Evolutionary conservation across 1,284 basidiomycete species (phyloP), one percentile per base, ranked within the genome.

Genomic region (Malassezia furfur): DNA sequence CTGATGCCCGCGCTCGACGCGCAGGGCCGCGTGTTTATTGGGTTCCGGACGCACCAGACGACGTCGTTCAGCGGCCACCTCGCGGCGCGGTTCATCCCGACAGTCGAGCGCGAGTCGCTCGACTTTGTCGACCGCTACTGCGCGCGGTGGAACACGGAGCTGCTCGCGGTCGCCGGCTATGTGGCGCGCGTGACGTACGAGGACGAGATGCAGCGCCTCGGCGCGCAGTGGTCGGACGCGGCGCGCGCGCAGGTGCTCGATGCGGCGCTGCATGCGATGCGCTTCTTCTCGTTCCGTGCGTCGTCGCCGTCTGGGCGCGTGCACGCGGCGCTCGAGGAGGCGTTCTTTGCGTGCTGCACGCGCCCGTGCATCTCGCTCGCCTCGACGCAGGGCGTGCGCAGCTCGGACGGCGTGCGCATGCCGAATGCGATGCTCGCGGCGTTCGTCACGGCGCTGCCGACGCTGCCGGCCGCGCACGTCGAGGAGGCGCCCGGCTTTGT

Each of bases 81-180:
- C 75, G 84, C 89, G 1, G 85, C 88, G 2, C 81, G 91, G 8
- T 96, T 96, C 72, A 94, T 98, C 57, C 90, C 91, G 0, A 98
- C 93, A 0, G 93, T 98, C 2, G 93, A 98, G 76, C 83, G 93
- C 61, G 93, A 98, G 76, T 88, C 87, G 0, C 85, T 96, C 61
- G 91, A 94, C 76, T 75, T 78, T 52, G 68, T 76, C 49, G 70
- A 76, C 37, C 65, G 65, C 32, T 74, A 70, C 49, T 76, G 76
- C 50, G 66, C 66, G 22, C 63, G 72, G 38, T 60, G 63, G 59
- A 63, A 66, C 51, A 68, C 62, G 17, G 68, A 74, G 58, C 62
- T 74, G 25, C 60, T 72, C 6, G 59, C 65, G 31, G 61, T 74
- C 54, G 91, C 88, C 7, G 78, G 77, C 12, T 83, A 86, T 65